Conservation (phyloP, 768 basidiomycete genomes). For the Trametes cubensis region DNA sequence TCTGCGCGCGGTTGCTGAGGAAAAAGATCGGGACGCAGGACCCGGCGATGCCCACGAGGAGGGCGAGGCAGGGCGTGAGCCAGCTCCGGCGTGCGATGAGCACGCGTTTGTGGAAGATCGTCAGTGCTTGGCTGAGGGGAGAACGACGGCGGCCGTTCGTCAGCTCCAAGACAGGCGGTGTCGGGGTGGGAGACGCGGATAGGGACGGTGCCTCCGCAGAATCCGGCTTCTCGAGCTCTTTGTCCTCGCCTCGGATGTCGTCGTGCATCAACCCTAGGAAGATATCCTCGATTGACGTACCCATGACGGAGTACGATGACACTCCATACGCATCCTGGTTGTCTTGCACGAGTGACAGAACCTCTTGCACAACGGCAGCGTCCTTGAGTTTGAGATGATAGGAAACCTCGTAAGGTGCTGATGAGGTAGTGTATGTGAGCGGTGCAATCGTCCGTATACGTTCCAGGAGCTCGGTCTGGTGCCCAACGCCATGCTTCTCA, state of each 20-base stretch:
- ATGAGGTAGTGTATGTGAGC: slow-evolving; percentile 43
- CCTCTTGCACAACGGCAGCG: slow-evolving; percentile 50
- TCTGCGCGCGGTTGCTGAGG: slow-evolving; percentile 51
- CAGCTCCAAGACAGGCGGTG: slow-evolving; percentile 38
- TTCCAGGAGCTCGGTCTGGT: slow-evolving; percentile 27
- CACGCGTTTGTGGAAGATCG: slow-evolving; percentile 72
- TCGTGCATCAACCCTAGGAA: slow-evolving; percentile 72
- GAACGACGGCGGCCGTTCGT: slow-evolving; percentile 56
- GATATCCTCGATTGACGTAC: slow-evolving; percentile 80
- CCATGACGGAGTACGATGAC: slow-evolving; percentile 64
- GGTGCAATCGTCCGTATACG: slow-evolving; percentile 42
- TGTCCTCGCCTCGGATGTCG: slow-evolving; percentile 34
- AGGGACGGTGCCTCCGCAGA: slow-evolving; percentile 19
- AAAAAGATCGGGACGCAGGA: slow-evolving; percentile 70
- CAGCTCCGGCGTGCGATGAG: slow-evolving; percentile 68
- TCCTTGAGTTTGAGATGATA: slow-evolving; percentile 70
- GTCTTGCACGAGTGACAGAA: slow-evolving; percentile 57
- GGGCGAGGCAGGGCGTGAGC: slow-evolving; percentile 62
- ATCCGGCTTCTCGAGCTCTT: slow-evolving; percentile 24
- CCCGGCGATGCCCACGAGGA: slow-evolving; percentile 54
- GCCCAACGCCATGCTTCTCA: slow-evolving; percentile 26
- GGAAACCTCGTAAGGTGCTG: slow-evolving; percentile 46
- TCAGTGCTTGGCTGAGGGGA: slow-evolving; percentile 65
- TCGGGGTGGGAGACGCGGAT: slow-evolving; percentile 7
- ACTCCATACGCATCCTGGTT: slow-evolving; percentile 44